A percentile compares a stretch with the other conserved stretches of the same genome.
Conservation (phyloP, 768 basidiomycete species). For the Boletus vinaceobasis region DNA sequence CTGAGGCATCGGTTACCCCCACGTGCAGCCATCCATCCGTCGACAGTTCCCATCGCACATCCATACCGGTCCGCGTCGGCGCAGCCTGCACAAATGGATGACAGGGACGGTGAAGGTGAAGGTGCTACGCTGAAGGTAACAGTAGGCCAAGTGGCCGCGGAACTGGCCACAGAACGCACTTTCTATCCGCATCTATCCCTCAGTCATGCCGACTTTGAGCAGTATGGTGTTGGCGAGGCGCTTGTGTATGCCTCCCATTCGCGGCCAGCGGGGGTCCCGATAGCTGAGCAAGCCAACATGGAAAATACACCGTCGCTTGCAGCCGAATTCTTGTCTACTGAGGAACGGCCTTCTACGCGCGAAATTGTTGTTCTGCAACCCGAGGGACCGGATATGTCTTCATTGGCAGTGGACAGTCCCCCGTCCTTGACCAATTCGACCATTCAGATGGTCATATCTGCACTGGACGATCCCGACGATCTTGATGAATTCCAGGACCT, state of each 20-base stretch:
- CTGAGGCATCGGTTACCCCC: slow-evolving; percentile 38
- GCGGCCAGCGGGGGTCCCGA: background rate
- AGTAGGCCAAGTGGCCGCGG: background rate
- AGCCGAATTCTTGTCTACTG: background rate
- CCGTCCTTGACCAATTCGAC: slow-evolving; percentile 38
- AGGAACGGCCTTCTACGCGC: background rate
- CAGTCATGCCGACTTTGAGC: slow-evolving; percentile 37
- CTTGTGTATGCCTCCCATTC: slow-evolving; percentile 44
- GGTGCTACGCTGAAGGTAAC: background rate
- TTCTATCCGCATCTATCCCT: slow-evolving; percentile 24
- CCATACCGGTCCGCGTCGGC: slow-evolving; percentile 18
- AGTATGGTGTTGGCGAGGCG: slow-evolving; percentile 61
- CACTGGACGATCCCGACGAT: slow-evolving; percentile 58
- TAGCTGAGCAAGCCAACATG: background rate
- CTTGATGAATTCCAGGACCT: slow-evolving; percentile 72
- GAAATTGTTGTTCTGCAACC: slow-evolving; percentile 24
- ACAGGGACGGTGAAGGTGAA: background rate
- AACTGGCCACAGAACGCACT: background rate
- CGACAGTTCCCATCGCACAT: slow-evolving; percentile 28
- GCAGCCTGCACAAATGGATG: background rate
- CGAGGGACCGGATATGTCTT: slow-evolving; percentile 33
- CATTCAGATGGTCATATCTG: slow-evolving; percentile 35
- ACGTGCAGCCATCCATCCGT: slow-evolving; percentile 20
- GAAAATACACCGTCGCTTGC: background rate
- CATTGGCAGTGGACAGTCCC: slow-evolving; percentile 3